Conservation (phyloP, 148 eudicot species). For the Silene conica region DNA sequence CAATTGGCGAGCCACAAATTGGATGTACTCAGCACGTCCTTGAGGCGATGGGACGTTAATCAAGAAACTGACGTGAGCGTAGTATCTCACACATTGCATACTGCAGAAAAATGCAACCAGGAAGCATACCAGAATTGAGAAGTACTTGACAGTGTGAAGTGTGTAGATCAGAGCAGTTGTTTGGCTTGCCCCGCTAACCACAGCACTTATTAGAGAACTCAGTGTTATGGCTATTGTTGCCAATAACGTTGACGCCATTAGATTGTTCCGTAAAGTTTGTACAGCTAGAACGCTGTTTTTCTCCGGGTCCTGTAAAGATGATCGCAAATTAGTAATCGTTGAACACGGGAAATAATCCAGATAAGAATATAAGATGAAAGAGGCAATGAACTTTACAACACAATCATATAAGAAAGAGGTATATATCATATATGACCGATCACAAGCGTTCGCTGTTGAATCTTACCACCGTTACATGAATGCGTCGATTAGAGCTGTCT, state of each 20-base stretch:
- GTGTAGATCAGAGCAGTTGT: constrained; percentile 21
- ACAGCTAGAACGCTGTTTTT: constrained; percentile 54
- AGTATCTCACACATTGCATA: constrained; percentile 67
- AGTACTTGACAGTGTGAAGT: constrained; percentile 41
- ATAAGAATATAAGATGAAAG: too few relatives aligned
- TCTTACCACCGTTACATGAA: too few relatives aligned
- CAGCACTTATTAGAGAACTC: constrained; percentile 65
- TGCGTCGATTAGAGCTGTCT: too few relatives aligned
- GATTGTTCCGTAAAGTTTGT: constrained; percentile 55
- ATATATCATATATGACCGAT: too few relatives aligned
- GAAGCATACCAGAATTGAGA: constrained; percentile 57
- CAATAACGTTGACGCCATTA: constrained; percentile 72
- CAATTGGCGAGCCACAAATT: constrained; percentile 48
- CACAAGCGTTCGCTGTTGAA: too few relatives aligned
- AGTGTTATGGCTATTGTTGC: constrained; percentile 69
- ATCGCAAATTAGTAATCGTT: neutral
- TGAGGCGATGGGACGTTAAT: constrained; percentile 40
- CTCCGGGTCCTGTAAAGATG: constrained; percentile 41
- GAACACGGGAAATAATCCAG: too few relatives aligned
- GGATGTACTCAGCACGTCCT: constrained; percentile 32
- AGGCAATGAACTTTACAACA: too few relatives aligned
- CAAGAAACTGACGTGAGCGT: constrained; percentile 65
- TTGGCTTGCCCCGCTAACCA: constrained; percentile 46
- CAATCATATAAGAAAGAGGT: too few relatives aligned
- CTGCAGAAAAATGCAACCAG: constrained; percentile 64